These are phyloP conservation scores for Lactifluus subvellereus DNA, from an alignment of 768 basidiomycete species.

Conservation along the genomic window DNA sequence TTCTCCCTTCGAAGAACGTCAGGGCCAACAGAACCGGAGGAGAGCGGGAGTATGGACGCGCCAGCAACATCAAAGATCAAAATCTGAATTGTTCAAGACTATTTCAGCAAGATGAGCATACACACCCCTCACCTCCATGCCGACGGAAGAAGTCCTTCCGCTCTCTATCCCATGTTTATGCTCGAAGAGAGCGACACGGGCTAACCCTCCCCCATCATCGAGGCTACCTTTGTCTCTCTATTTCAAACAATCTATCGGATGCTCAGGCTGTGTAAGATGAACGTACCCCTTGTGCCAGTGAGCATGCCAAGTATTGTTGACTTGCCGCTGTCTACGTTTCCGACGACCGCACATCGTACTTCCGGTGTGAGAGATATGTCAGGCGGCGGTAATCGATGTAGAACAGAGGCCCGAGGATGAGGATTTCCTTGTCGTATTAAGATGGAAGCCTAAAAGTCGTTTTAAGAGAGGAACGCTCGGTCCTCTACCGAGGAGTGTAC, in stretches of 20 bases:
- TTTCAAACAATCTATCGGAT: constrained; percentile 25
- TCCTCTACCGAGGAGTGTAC: constrained; percentile 33
- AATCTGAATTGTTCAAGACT: constrained; percentile 46
- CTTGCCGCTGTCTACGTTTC: constrained; percentile 93
- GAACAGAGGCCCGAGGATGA: constrained; percentile 51
- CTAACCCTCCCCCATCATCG: constrained; percentile 76
- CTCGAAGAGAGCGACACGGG: constrained; percentile 84
- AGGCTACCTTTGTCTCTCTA: constrained; percentile 45
- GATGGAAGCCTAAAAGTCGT: constrained; percentile 43
- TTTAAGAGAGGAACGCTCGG: not conserved
- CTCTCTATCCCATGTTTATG: constrained; percentile 98
- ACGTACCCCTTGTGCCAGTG: constrained; percentile 61
- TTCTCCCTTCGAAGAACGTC: constrained; percentile 76
- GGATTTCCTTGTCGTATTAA: constrained; percentile 43
- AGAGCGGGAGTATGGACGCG: constrained; percentile 68
- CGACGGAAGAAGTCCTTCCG: constrained; percentile 90
- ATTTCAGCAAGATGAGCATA: not conserved
- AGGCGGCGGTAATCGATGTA: constrained; percentile 71
- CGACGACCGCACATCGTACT: constrained; percentile 92
- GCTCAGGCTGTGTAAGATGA: constrained; percentile 16
- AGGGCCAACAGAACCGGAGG: constrained; percentile 47
- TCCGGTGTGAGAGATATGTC: constrained; percentile 79
- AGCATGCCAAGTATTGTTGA: constrained; percentile 94
- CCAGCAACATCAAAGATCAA: constrained; percentile 80
- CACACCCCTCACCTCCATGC: constrained; percentile 73